These are phyloP conservation scores for Chrysosporium queenslandicum DNA, from an alignment of 2,329 filamentous ascomycete species.

Conservation along the genomic window DNA sequence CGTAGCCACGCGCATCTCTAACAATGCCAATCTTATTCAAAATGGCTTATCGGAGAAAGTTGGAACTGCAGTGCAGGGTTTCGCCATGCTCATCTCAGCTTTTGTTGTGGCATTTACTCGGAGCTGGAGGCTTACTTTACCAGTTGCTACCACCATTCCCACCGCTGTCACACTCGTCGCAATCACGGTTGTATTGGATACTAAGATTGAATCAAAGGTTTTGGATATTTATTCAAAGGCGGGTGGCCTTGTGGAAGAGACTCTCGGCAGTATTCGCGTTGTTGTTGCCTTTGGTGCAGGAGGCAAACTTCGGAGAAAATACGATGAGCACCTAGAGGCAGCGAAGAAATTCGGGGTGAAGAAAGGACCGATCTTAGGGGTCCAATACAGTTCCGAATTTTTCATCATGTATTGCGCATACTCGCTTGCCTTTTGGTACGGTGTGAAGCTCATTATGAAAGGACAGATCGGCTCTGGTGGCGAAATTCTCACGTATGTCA, in stretches of 20 bases:
- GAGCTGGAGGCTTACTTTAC: slow-evolving; percentile 39
- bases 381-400: slow-evolving; percentile 25
- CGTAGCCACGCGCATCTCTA: slow-evolving; percentile 20
- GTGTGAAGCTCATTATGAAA: slow-evolving; percentile 22
- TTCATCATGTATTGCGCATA: slow-evolving; percentile 28
- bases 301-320: slow-evolving; percentile 23
- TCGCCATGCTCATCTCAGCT: slow-evolving; percentile 27
- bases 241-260: slow-evolving; percentile 40
- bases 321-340: slow-evolving; percentile 21
- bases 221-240: slow-evolving; percentile 27
- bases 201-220: slow-evolving; percentile 22
- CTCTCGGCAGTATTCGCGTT: slow-evolving; percentile 42
- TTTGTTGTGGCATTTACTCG: slow-evolving; percentile 34
- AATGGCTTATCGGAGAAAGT: slow-evolving; percentile 19
- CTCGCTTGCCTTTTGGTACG: slow-evolving; percentile 30
- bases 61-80: slow-evolving; percentile 16
- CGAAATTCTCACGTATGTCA: slow-evolving; percentile 21
- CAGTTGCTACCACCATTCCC: slow-evolving; percentile 40
- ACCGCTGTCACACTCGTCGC: slow-evolving; percentile 29
- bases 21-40: slow-evolving; percentile 20
- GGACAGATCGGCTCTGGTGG: slow-evolving; percentile 21
- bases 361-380: slow-evolving; percentile 23
- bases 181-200: slow-evolving; percentile 20
- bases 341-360: slow-evolving; percentile 23
- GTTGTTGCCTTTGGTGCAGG: slow-evolving; percentile 41